These are phyloP conservation scores for Cryptococcus wingfieldii DNA, from an alignment of 1,284 basidiomycete species.

Conservation along the genomic window DNA sequence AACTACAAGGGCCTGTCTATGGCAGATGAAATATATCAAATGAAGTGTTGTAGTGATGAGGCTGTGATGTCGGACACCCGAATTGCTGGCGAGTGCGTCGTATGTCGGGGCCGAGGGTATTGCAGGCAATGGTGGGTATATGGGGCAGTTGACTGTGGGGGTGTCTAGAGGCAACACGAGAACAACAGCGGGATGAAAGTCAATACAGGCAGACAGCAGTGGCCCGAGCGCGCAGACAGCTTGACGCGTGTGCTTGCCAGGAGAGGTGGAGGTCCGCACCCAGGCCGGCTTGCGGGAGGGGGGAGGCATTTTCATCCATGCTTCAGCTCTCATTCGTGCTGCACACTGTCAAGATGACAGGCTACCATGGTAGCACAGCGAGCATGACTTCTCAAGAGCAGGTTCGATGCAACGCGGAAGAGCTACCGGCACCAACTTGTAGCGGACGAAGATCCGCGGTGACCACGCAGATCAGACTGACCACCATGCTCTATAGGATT, in stretches of 20 bases:
- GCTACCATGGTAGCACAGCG: too few relatives aligned
- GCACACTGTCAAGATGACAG: too few relatives aligned
- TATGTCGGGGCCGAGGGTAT: neutral
- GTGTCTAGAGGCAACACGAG: neutral
- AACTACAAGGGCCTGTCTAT: too few relatives aligned
- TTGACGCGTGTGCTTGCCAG: neutral
- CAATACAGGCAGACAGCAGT: neutral
- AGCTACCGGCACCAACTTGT: too few relatives aligned
- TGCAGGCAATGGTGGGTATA: neutral
- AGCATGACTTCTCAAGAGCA: too few relatives aligned
- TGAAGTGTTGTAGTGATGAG: neutral
- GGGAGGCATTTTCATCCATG: too few relatives aligned
- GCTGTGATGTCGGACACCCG: neutral
- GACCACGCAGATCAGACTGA: too few relatives aligned
- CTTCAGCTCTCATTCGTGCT: too few relatives aligned
- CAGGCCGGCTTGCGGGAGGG: too few relatives aligned
- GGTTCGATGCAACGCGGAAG: too few relatives aligned
- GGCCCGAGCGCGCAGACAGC: neutral
- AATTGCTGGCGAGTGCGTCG: neutral
- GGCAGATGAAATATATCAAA: neutral
- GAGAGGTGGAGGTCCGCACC: neutral
- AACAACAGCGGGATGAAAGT: neutral
- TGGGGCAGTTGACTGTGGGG: neutral
- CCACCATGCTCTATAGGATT: too few relatives aligned
- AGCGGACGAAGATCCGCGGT: too few relatives aligned